phyloP scores from a whole-genome alignment of 306 rosid genomes.

The Rosa rugosa region DNA sequence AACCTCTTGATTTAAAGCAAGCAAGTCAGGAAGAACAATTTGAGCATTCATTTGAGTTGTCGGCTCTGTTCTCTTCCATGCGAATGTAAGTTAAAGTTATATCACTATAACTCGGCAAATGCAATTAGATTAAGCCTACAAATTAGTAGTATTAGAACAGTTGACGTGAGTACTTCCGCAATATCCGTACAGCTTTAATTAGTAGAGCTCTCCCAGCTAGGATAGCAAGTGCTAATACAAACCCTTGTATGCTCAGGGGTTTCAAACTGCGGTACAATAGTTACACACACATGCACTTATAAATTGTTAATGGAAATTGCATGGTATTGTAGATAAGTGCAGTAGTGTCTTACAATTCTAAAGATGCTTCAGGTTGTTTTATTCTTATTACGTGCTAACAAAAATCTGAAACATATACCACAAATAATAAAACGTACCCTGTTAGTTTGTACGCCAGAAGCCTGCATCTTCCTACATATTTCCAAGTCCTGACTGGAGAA shows the following conservation, averaged over 20 bases:
- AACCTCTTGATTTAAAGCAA: not conserved
- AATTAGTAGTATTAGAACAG: not conserved
- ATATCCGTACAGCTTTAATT: not conserved
- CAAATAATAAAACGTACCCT: conserved; percentile 25
- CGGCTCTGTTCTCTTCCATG: not conserved
- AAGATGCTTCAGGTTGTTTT: not conserved
- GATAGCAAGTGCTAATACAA: not conserved
- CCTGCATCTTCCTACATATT: conserved; percentile 2
- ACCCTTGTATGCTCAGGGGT: conserved; percentile 3
- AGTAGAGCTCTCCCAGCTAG: not conserved
- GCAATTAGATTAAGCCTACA: not conserved
- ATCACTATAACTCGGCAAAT: not conserved
- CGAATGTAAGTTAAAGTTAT: not conserved
- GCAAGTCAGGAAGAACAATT: not conserved
- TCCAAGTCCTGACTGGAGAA: conserved; percentile 44
- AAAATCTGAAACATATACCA: not conserved
- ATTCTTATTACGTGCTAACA: not conserved
- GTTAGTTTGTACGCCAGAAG: not conserved
- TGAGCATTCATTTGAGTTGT: not conserved
- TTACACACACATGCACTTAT: not conserved
- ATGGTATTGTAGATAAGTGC: not conserved
- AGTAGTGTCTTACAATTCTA: not conserved
- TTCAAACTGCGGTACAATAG: not conserved
- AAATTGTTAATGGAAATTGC: not conserved
- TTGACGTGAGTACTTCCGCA: not conserved